Percentiles rank a stretch among this genome's conserved stretches.
These are phyloP conservation scores for Neofusicoccum parvum DNA, from an alignment of 2,329 filamentous ascomycete species.

Conservation along the genomic window DNA sequence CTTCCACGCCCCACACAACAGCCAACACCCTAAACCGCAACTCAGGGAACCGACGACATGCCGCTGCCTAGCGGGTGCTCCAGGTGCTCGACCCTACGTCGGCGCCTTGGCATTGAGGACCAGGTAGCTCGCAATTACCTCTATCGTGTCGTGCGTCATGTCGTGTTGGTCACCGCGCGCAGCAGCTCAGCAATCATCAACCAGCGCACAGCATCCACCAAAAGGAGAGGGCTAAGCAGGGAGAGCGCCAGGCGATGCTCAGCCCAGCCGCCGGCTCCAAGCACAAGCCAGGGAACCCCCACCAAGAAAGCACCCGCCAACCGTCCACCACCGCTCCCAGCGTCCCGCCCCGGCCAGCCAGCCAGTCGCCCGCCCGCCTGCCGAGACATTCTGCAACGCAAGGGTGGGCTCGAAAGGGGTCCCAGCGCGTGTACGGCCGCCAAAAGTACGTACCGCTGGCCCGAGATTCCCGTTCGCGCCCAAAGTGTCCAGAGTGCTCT, in stretches of 20 bases:
- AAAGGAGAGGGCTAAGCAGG: neutral
- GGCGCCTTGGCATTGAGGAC: neutral
- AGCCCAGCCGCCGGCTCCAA: neutral
- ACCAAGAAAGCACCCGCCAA: neutral
- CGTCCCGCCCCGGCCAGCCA: neutral
- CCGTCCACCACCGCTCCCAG: neutral
- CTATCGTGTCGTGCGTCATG: neutral
- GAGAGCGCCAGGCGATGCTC: neutral
- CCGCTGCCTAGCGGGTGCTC: neutral
- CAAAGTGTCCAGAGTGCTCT: too few relatives aligned
- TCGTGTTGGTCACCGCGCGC: neutral
- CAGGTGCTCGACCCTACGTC: neutral
- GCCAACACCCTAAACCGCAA: too few relatives aligned
- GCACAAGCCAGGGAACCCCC: neutral
- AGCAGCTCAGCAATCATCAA: neutral
- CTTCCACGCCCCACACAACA: neutral
- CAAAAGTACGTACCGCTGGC: neutral
- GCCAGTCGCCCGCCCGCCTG: neutral
- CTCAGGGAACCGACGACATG: neutral
- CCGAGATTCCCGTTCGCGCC: neutral
- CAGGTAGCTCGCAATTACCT: neutral
- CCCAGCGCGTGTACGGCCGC: neutral
- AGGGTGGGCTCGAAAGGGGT: neutral
- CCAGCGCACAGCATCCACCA: neutral
- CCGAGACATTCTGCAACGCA: constrained; percentile 6